Conservation (phyloP, 345 rosid genomes). For the Gossypium raimondii region DNA sequence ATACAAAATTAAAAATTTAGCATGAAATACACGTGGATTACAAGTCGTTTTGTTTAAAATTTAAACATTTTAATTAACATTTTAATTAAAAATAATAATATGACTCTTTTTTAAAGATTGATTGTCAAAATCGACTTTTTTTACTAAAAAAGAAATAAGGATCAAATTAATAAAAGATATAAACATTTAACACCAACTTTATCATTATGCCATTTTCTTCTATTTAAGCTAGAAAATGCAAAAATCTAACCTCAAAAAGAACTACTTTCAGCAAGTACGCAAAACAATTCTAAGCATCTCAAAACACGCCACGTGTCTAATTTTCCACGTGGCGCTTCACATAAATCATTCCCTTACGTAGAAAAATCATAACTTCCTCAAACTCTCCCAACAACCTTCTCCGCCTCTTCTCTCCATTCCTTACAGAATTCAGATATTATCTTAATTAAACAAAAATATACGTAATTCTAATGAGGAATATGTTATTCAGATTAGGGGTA, state of each 20-base stretch:
- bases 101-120: too few species aligned
- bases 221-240: too few species aligned
- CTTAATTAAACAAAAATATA: neutral
- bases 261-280: neutral
- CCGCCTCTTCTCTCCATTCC: neutral
- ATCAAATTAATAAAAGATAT: too few species aligned
- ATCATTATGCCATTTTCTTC: too few species aligned
- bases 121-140: accelerated
- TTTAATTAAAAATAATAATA: too few species aligned
- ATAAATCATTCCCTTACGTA: neutral
- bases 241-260: too few species aligned
- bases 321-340: conserved; percentile 4
- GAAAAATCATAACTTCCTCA: neutral
- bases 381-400: neutral
- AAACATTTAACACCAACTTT: too few species aligned
- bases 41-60: too few species aligned
- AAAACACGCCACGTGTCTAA: conserved; percentile 24
- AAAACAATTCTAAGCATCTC: conserved; percentile 22
- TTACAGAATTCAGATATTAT: neutral
- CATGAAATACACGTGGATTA: too few species aligned
- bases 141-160: too few species aligned
- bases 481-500: conserved; percentile 29
- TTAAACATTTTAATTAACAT: too few species aligned
- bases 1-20: too few species aligned
- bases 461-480: conserved; percentile 31